Base-by-base conservation (phyloP, 148 eudicot species). In the Nyssa sinensis region DNA sequence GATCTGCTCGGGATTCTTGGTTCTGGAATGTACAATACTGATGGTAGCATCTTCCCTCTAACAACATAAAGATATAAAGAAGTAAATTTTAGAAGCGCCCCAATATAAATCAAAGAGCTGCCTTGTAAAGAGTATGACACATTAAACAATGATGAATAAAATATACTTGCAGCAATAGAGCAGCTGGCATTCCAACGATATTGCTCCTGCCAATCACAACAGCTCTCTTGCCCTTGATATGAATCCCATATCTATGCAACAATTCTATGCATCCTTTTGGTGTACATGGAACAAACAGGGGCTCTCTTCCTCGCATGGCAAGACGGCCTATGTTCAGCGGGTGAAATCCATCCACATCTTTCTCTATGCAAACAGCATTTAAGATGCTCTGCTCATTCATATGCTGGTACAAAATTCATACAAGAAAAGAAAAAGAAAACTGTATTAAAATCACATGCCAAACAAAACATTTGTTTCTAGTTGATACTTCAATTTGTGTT, bases 11-110 rank as follows among this genome's bases (percentile, higher is more conserved):
- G 94, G 89, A 79, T 92, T 90, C 74, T 80, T 86, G 19, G 99
- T 92, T 83, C 93, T 85, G 8, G 99, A 95, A 77, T 95, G 99
- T 78, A 95, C 87, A 73, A 92, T 77, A 69, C 85, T 95, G 66
- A 95, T 96, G 0, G 93, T 89, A n/a, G 97, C 99, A 85, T 95
- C 97, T 84, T 95, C 97, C 72, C 99, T 88, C 97, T 95, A 63
- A 59, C 69, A 74, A 75, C 32, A 72, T 55, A 47, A 30, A 78
- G 33, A 53, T 62, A 66, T 57, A 31, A 44, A 57, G 0, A 41
- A 58, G 35, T 77, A 44, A 4, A 75, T 64, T 31, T 16, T 3
- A 9, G 34, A 14, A 53, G 49, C 7, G 23, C 17, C 17, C 51
- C 17, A 55, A 55, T 51, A 1, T 51, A 51, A 51, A 51, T 51